Evolutionary conservation across 805 yeast genomes (phyloP), one percentile per base, ranked within the genome.

Genomic region (Starmerella cellae): DNA sequence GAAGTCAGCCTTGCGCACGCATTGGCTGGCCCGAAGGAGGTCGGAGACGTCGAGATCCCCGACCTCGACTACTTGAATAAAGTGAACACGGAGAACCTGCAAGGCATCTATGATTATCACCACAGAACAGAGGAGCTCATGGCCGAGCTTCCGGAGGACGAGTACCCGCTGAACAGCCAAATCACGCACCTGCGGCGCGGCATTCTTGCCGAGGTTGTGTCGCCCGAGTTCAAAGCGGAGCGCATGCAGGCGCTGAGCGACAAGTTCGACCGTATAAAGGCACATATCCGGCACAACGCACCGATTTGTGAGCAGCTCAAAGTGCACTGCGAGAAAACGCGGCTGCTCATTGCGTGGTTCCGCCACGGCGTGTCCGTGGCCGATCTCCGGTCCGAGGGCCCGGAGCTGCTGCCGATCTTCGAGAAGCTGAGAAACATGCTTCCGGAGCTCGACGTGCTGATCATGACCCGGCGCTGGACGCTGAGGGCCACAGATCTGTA

Each of bases 401-500:
- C 71, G 11, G 61, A 69, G 39, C 68, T 82, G 42, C 64, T 67
- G 38, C 73, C 73, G 16, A 67, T 81, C 23, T 87, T 82, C 61
- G 69, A 73, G 38, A 69, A 73, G 45, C 66, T 91, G 50, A 64
- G 73, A 24, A 73, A 70, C 35, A 68, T 84, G 52, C 82, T 84
- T 59, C 68, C 74, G 20, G 77, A 78, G 17, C 69, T 91, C 47
- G 95, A 83, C 53, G 83, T 82, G 51, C 66, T 91, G 48, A 68
- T 88, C 53, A 75, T 91, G 35, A 91, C 98, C 2, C 77, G 95
- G 61, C 74, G 98, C 60, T 91, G 99, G 99, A 88, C 97, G 2
- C 67, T 91, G 64, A 75, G 99, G 56, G 95, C 87, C 56, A 91
- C 98, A 0, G 99, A 91, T 63, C 68, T 91, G 47, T 91, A 81